Percentiles rank a stretch among this genome's conserved stretches.
Conservation (phyloP, 2,329 filamentous ascomycete species). For the Plectosphaerella plurivora region DNA sequence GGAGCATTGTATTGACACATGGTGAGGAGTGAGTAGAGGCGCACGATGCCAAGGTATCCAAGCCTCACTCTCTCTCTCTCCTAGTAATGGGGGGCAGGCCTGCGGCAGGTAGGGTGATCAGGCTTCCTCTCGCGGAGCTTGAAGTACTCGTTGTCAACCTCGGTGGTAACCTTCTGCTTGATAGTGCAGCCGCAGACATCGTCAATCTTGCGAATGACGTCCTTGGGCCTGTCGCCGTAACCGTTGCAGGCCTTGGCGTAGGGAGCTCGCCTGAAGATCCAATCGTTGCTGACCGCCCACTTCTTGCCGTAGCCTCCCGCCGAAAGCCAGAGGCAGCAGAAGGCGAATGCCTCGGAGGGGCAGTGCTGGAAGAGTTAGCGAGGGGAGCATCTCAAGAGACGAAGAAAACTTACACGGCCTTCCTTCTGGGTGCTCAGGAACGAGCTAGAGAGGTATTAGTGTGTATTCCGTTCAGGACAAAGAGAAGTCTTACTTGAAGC, state of each 20-base stretch:
- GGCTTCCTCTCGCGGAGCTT: background rate
- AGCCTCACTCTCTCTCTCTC: no score
- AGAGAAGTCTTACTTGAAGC: background rate
- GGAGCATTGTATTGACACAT: no score
- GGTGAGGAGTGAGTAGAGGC: no score
- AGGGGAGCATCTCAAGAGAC: slow-evolving; percentile 1
- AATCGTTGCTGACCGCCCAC: slow-evolving; percentile 4
- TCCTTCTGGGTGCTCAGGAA: slow-evolving; percentile 5
- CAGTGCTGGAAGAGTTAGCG: slow-evolving; percentile 6
- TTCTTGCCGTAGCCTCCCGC: slow-evolving; percentile 1
- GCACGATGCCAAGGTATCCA: no score
- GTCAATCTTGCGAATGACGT: slow-evolving; percentile 6
- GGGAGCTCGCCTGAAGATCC: slow-evolving; percentile 1
- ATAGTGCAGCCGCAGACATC: slow-evolving; percentile 9
- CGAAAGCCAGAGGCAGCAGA: slow-evolving; percentile 8
- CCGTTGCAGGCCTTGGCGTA: slow-evolving; percentile 4
- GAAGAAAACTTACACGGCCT: slow-evolving; percentile 1
- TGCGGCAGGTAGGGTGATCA: background rate
- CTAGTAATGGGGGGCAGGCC: background rate
- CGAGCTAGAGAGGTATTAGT: background rate
- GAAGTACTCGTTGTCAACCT: slow-evolving; percentile 5
- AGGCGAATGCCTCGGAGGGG: slow-evolving; percentile 7
- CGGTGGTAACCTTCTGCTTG: slow-evolving; percentile 4
- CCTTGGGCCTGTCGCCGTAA: slow-evolving; percentile 1
- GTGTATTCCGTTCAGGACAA: background rate